Base-by-base conservation (phyloP, 768 basidiomycete species). In the Solioccasus polychromus region DNA sequence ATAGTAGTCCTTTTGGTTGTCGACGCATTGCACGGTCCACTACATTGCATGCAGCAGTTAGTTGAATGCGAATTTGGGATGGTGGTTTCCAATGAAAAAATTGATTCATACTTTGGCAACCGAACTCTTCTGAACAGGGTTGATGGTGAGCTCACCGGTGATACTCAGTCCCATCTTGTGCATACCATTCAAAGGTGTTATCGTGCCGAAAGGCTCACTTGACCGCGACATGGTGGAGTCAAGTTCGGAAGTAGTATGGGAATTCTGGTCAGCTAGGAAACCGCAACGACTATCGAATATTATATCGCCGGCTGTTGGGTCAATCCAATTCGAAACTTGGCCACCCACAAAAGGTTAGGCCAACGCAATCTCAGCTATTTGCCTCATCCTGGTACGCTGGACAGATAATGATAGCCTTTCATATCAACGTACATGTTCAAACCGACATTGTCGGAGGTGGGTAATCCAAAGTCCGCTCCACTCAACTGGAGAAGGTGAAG, bases 1-100 rank as follows among this genome's bases (percentile, higher is more conserved):
- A 19, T 45, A 40, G 24, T 23, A 40, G n/a, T 40, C 30, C 11
- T 35, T 30, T 36, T 44, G 42, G 9, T 30, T 36, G 15, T 30
- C 23, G 10, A 47, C 46, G 18, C 23, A 23, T 30, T 47, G 46
- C 18, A 47, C 35, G 4, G 35, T 47, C 41, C 46, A 47, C 42
- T 47, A 28, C 28, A 15, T n/a, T 45, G 14, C 25, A 8, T 18
- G 17, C 7, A 10, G 18, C 11, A 18, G 14, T 39, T 17, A 3
- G 17, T 14, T 18, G 17, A 18, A 26, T 2, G 11, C 12, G 8
- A 17, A n/a, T n/a, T n/a, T n/a, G n/a, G n/a, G n/a, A n/a, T n/a
- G n/a, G n/a, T n/a, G n/a, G n/a, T n/a, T n/a, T n/a, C n/a, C n/a
- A n/a, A n/a, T n/a, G n/a, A n/a, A n/a, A n/a, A n/a, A n/a, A n/a